phyloP scores from a whole-genome alignment of 345 rosid species.

The Salix purpurea region DNA sequence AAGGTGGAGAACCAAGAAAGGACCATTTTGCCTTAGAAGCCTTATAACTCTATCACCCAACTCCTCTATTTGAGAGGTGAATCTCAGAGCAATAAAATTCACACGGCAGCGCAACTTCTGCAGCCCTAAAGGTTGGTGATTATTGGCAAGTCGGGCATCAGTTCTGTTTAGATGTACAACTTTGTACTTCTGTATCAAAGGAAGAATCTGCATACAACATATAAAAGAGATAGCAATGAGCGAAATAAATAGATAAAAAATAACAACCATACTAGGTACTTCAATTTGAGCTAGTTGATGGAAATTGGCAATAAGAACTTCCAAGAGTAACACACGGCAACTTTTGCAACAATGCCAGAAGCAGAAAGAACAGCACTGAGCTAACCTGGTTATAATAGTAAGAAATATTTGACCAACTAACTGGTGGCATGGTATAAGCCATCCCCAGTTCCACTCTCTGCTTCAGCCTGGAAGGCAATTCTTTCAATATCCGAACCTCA shows the following conservation, averaged over 20 bases:
- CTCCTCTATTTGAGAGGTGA: slow-evolving; percentile 91
- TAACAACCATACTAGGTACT: neutral
- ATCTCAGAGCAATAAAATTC: slow-evolving; percentile 76
- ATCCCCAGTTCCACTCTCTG: slow-evolving; percentile 52
- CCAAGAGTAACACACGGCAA: neutral
- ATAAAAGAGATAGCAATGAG: neutral
- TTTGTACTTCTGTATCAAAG: slow-evolving; percentile 74
- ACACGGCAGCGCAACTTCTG: slow-evolving; percentile 96
- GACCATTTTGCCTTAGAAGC: slow-evolving; percentile 77
- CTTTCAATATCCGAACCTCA: slow-evolving; percentile 77
- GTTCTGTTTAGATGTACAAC: slow-evolving; percentile 85
- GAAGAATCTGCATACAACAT: slow-evolving; percentile 68
- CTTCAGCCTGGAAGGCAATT: slow-evolving; percentile 77
- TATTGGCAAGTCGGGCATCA: slow-evolving; percentile 88
- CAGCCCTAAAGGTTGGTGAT: slow-evolving; percentile 60
- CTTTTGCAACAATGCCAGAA: neutral
- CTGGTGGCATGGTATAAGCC: slow-evolving; percentile 68
- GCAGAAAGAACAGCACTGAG: neutral
- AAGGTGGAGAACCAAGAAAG: slow-evolving; percentile 86
- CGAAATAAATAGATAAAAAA: neutral
- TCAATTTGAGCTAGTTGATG: neutral
- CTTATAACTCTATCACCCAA: slow-evolving; percentile 71
- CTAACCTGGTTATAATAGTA: slow-evolving; percentile 66
- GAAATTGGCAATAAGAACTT: neutral
- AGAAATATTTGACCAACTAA: slow-evolving; percentile 87